Evolutionary conservation across 768 basidiomycete species (phyloP), one percentile per base, ranked within the genome.

Genomic region (Suillus hirtellus): DNA sequence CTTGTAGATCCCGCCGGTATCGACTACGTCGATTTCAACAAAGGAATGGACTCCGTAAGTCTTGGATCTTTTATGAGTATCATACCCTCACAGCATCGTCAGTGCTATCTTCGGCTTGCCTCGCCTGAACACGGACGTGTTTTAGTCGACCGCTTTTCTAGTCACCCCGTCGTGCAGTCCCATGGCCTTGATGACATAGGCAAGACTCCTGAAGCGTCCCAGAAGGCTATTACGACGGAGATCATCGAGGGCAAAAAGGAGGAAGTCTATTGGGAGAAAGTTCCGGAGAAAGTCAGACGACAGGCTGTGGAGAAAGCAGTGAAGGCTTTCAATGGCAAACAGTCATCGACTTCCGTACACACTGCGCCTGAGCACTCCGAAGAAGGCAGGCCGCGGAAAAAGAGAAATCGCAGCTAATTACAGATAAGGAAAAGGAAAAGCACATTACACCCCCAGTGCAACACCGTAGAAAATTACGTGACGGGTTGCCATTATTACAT

Each of bases 11-110:
- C 60, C 17, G 74, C 76, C 8, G 84, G 79, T 2, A 72, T 94
- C 35, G 89, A 93, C 69, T 95, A 95, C 61, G 82, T 93, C 19
- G 92, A 94, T 74, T 93, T 85, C 72, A 86, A 72, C 66, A 93
- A 92, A 71, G 88, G 89, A 17, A 86, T 89, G 80, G 86, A 91
- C 65, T 81, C 83, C 19, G 92, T 92, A 68, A 53, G 86, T 55
- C 46, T 65, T 56, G 10, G 24, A 1, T 5, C 2, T 35, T 14
- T n/a, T 7, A 21, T 31, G 15, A 34, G 43, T 15, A 19, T 11
- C 9, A 37, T 24, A 11, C 15, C 2, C 52, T 59, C 9, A 55
- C 8, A 27, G 8, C 34, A 9, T 47, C 10, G n/a, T 15, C 65
- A 93, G 91, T 95, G 92, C 64, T 79, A 92, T 71, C 72, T 94